phyloP scores from a whole-genome alignment of 2,329 filamentous ascomycete genomes.

The Chalaropsis thielavioides region DNA sequence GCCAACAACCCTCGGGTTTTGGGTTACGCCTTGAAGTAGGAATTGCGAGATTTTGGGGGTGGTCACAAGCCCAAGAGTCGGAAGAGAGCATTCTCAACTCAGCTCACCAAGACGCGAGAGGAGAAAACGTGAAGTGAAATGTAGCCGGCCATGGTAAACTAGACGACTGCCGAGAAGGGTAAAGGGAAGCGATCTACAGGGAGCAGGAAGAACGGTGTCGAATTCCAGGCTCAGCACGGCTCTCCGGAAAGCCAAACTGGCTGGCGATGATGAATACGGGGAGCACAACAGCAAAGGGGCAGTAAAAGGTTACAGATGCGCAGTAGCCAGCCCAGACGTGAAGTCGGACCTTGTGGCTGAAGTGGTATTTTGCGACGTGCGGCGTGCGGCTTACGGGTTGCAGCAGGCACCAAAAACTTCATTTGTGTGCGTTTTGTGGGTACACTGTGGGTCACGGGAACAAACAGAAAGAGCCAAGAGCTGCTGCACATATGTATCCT shows the following conservation, averaged over 20 bases:
- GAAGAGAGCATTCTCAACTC: neutral
- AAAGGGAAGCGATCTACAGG: neutral
- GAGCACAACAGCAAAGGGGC: no score
- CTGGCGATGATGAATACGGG: no score
- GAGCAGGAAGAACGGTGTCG: neutral
- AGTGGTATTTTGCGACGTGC: neutral
- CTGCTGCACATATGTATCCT: no score
- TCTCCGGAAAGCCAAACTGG: neutral
- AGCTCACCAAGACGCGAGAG: neutral
- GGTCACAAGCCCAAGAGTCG: neutral
- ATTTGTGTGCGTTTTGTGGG: neutral
- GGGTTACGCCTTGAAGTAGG: neutral
- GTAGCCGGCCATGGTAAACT: no score
- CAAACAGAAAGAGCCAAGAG: no score
- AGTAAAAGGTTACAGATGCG: no score
- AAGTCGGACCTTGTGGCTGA: neutral
- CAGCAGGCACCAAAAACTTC: no score
- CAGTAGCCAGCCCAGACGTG: no score
- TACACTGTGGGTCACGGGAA: neutral
- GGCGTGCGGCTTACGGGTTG: neutral
- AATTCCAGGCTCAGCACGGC: neutral
- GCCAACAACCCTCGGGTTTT: neutral
- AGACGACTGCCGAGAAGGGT: neutral
- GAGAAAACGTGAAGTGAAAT: neutral
- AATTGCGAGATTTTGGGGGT: neutral